Conservation (phyloP, 2,329 filamentous ascomycete genomes). For the Dactylellina leptospora region DNA sequence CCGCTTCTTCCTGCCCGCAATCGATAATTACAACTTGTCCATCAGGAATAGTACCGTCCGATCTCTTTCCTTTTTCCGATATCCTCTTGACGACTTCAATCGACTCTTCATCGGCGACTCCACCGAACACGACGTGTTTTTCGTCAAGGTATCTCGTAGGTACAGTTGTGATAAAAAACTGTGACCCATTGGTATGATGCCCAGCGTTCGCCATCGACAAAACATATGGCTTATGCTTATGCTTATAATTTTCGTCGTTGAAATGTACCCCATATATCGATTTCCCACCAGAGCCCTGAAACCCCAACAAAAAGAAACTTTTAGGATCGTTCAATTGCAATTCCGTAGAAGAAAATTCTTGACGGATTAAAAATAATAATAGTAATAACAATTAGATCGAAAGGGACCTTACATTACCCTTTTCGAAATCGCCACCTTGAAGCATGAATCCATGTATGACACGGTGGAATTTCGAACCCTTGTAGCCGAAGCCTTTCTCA, state of each 20-base stretch:
- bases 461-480: conserved; percentile 86
- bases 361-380: too few species aligned
- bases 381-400: too few species aligned
- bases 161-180: conserved; percentile 90
- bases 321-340: too few species aligned
- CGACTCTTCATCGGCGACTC: conserved; percentile 72
- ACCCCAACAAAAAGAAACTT: neutral
- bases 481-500: conserved; percentile 83
- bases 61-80: conserved; percentile 33
- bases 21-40: conserved; percentile 25
- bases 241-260: conserved; percentile 91
- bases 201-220: conserved; percentile 71
- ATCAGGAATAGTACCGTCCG: conserved; percentile 29
- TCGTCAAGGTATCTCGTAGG: conserved; percentile 87
- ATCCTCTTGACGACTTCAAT: conserved; percentile 52
- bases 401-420: conserved; percentile 76
- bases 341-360: too few species aligned
- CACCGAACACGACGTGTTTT: conserved; percentile 85
- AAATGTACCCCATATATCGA: conserved; percentile 80
- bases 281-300: conserved; percentile 65
- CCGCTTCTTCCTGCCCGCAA: conserved; percentile 19
- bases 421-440: conserved; percentile 94
- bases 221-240: conserved; percentile 59
- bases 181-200: conserved; percentile 84
- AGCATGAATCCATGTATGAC: conserved; percentile 95